Evolutionary conservation across 208 protist species (phyloP).

Genomic region (Trypanosoma avium): DNA sequence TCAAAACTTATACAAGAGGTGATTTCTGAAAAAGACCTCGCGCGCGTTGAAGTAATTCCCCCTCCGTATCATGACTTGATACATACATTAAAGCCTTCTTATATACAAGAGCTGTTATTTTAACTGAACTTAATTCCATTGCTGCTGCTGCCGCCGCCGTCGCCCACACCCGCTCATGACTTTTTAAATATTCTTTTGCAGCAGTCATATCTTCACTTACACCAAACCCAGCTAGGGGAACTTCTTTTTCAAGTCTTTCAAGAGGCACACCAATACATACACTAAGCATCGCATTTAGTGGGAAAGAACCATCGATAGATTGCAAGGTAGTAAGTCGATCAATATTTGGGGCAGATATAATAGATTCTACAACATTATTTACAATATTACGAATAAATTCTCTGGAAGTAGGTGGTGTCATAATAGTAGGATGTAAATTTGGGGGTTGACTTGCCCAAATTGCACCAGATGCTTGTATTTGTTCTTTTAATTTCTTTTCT

Average conservation of each 20-base stretch:
- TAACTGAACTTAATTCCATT: constrained; percentile 22
- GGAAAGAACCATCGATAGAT: constrained; percentile 40
- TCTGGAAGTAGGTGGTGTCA: constrained; percentile 7
- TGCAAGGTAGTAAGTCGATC: constrained; percentile 45
- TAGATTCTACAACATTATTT: constrained; percentile 25
- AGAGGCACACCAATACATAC: constrained; percentile 23
- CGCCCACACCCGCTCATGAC: constrained; percentile 38
- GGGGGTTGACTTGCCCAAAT: too few species aligned
- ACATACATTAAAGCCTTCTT: constrained; percentile 29
- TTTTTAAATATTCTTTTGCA: constrained; percentile 9
- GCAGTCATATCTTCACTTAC: constrained; percentile 12
- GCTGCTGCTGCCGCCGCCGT: constrained; percentile 44
- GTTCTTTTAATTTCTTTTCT: neutral
- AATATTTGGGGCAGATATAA: constrained; percentile 15
- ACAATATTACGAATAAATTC: constrained; percentile 41
- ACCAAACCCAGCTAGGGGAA: constrained; percentile 18
- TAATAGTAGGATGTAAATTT: constrained; percentile 1
- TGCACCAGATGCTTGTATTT: neutral
- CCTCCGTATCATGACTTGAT: constrained; percentile 18
- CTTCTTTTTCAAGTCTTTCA: constrained; percentile 21
- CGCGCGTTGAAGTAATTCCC: constrained; percentile 25
- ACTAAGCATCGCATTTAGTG: constrained; percentile 25
- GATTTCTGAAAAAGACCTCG: neutral
- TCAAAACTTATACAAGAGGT: neutral
- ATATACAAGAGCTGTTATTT: constrained; percentile 28